Percentiles rank a stretch among this genome's conserved stretches.
Evolutionary conservation across 108 stramenopile genomes (phyloP).

Genomic region (Fragilariopsis cylindrus): DNA sequence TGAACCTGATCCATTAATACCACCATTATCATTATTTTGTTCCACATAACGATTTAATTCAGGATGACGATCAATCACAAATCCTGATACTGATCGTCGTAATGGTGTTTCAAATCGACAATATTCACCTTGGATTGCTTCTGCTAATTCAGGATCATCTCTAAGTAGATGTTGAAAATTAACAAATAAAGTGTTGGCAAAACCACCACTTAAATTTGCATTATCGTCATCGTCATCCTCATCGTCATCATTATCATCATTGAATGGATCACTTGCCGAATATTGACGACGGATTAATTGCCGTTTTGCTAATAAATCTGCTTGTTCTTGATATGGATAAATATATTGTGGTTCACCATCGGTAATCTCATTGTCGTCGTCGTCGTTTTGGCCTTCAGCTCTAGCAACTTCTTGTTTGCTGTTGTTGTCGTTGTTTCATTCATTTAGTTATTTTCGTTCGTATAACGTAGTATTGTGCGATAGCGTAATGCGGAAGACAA

Average conservation of each 20-base stretch:
- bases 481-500: background rate
- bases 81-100: conserved; percentile 55
- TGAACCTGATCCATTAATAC: too few species aligned
- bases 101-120: conserved; percentile 86
- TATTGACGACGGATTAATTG: conserved; percentile 41
- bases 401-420: conserved; percentile 36
- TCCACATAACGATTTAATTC: conserved; percentile 42
- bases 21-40: background rate
- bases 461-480: background rate
- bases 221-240: conserved; percentile 22
- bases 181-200: conserved; percentile 71
- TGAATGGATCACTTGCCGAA: background rate
- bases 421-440: background rate
- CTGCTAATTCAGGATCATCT: conserved; percentile 75
- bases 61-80: conserved; percentile 63
- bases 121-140: conserved; percentile 83
- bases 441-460: background rate
- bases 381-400: conserved; percentile 16
- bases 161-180: conserved; percentile 66
- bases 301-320: conserved; percentile 52
- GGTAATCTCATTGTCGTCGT: conserved; percentile 11
- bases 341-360: conserved; percentile 24
- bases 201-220: conserved; percentile 33
- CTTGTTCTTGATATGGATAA: conserved; percentile 81
- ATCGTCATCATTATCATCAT: conserved; percentile 28